Evolutionary conservation across 768 basidiomycete species (phyloP).

Genomic region (Hemileccinum rubropunctum): DNA sequence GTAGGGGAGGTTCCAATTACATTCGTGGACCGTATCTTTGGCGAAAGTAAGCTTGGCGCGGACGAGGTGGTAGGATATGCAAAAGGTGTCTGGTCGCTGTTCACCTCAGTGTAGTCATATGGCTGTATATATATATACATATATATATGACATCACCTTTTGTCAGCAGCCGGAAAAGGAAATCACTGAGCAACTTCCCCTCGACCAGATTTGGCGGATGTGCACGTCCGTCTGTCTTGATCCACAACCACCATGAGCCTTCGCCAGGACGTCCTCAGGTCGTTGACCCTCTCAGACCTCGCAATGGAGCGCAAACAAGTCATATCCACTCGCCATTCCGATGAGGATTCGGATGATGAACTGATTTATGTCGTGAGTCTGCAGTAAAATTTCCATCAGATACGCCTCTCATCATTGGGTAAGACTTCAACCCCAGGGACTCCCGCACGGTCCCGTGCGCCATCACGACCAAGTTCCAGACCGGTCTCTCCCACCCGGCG

Average conservation of each 20-base stretch:
- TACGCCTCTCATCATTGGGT: constrained; percentile 6
- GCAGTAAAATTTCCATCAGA: background rate
- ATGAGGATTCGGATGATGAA: constrained; percentile 64
- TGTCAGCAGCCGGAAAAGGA: constrained; percentile 17
- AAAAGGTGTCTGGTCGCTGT: constrained; percentile 81
- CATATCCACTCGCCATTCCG: constrained; percentile 13
- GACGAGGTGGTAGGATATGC: constrained; percentile 86
- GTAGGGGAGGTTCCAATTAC: constrained; percentile 93
- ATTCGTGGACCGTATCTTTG: constrained; percentile 91
- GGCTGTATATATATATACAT: constrained; percentile 1
- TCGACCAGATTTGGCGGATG: background rate
- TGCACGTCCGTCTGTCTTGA: background rate
- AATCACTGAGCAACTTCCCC: background rate
- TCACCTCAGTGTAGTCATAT: constrained; percentile 57
- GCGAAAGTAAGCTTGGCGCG: constrained; percentile 88
- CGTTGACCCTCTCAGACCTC: constrained; percentile 39
- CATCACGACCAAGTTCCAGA: constrained; percentile 48
- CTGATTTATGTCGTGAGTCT: constrained; percentile 66
- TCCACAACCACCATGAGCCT: constrained; percentile 53
- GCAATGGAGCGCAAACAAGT: constrained; percentile 28
- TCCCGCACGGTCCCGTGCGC: constrained; percentile 58
- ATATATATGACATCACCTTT: constrained; percentile 26
- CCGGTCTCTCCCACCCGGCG: constrained; percentile 36
- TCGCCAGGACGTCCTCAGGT: constrained; percentile 66
- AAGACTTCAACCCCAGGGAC: constrained; percentile 70